Base-by-base conservation (phyloP, 1,284 basidiomycete species). In the Porodaedalea pini region DNA sequence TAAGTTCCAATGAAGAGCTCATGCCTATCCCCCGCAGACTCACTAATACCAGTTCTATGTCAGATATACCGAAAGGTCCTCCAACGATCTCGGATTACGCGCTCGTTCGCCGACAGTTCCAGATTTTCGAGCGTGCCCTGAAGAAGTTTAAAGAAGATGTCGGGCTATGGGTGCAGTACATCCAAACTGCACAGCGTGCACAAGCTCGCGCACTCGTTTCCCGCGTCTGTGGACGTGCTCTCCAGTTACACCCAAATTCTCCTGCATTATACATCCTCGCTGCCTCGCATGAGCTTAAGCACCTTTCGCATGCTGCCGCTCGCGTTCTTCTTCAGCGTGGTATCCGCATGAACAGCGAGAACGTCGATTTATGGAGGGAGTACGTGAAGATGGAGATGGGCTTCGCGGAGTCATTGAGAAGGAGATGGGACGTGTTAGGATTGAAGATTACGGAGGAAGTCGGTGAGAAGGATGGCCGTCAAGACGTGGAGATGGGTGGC, bases 341-440 rank as follows among this genome's bases (percentile, higher is more conserved):
- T 2, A 78, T 97, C 48, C 81, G 94, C 29, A 69, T 94, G 54
- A 85, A 93, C 61, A 74, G 78, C 5, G 80, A 86, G 43, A 88
- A 82, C 61, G 71, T 82, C 19, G 82, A 85, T 59, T 77, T 96
- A 69, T 96, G 92, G 92, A 77, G 78, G 32, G 92, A 94, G 70
- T 94, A 95, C 70, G 84, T 94, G 62, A 87, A 88, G 66, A 92
- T 97, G 83, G 94, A 98, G 70, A 74, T 96, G 6, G 87, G 88
- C 2, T 97, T 94, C 71, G 79, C 94, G 15, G 94, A 97, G 73
- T 84, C 84, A 8, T 74, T 97, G 52, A 75, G 92, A 40, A 75
- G 92, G 59, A 78, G 94, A 41, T 95, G 92, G 92, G 82, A 80
- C 47, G 78, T 91, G 4, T 77, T 92, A 11, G 91, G 89, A 2